Conservation (phyloP, 2,329 filamentous ascomycete genomes). For the Cryphonectria carpinicola region DNA sequence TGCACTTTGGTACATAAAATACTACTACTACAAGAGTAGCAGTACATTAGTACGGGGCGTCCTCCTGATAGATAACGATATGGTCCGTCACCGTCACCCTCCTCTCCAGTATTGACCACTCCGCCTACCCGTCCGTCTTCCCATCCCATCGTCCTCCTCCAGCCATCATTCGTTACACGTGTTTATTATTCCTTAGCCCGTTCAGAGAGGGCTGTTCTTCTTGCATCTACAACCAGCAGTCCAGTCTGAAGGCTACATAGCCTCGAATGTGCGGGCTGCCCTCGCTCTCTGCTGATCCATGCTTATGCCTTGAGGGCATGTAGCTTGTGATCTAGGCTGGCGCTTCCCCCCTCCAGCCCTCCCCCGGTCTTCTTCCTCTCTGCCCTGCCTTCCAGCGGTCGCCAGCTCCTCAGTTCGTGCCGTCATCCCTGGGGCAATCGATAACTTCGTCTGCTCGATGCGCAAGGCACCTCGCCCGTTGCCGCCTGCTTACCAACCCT, state of each 20-base stretch:
- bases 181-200: neutral
- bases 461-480: neutral
- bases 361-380: neutral
- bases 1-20: neutral
- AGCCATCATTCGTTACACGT: neutral
- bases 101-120: neutral
- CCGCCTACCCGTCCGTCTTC: neutral
- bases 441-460: neutral
- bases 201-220: neutral
- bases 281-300: conserved; percentile 12
- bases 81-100: conserved; percentile 9
- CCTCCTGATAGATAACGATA: conserved; percentile 9
- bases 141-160: neutral
- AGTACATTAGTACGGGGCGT: neutral
- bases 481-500: neutral
- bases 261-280: conserved; percentile 1
- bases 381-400: neutral
- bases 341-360: neutral
- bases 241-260: neutral
- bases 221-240: neutral
- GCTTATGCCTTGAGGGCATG: conserved; percentile 5
- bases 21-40: neutral
- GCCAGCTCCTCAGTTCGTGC: neutral
- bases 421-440: neutral
- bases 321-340: conserved; percentile 16